Evolutionary conservation across 306 rosid species (phyloP), one percentile per base, ranked within the genome.

Genomic region (Cucumis cinereus): DNA sequence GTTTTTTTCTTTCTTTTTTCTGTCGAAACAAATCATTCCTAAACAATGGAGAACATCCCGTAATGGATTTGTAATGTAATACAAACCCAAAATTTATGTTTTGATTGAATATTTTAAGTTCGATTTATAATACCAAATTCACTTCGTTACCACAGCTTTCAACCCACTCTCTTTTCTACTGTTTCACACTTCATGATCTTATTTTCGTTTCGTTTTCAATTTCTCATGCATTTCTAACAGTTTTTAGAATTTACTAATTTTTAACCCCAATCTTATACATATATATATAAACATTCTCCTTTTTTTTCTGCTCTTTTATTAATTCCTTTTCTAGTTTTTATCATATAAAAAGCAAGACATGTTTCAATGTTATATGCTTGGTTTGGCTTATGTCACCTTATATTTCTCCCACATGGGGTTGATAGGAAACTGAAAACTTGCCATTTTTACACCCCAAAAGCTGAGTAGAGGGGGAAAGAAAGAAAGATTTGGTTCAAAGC

Each of bases 401-500:
- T 52, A 50, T 50, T 72, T 72, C 61, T 54, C 23, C 76, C 45
- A 50, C 76, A 72, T 72, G 57, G 61, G 24, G 15, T 49, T 72
- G 43, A 45, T 16, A 49, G 24, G 30, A n/a, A 43, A 23, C 76
- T 47, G 76, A 72, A 71, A 71, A 47, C 75, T 24, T 47, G 56
- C 43, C 47, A 72, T 28, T 30, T 36, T 49, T 52, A 49, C 57
- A 72, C 59, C 61, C 45, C 57, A 49, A 72, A 72, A 72, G 61
- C 57, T 52, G 45, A 72, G 2, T 50, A 50, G 15, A 17, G 17
- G 15, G 53, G 17, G 16, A 50, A 72, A 43, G 47, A 70, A 17
- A 10, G 75, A 26, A 49, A 47, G 75, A 47, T 70, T 70, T 70
- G 47, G 8, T 72, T 43, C 45, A 72, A 72, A 72, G 76, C 47